Evolutionary conservation across 305 asterid genomes (phyloP).

Genomic region (Solanum hybrid): DNA sequence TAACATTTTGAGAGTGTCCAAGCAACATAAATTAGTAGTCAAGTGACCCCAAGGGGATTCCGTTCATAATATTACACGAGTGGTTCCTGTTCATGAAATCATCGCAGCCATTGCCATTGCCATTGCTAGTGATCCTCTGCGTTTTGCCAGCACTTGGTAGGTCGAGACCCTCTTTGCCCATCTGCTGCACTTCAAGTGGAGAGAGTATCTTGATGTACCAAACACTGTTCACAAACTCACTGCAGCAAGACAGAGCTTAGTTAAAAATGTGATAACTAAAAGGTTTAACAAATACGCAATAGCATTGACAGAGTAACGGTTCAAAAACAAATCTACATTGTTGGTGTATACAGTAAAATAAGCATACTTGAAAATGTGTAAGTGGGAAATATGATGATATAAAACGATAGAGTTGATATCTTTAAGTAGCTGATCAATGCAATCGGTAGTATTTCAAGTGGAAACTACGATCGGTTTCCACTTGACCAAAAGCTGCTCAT

Average conservation of each 20-base stretch:
- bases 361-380: not conserved
- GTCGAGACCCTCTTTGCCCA: conserved; percentile 62
- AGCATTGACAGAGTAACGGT: not conserved
- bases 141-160: conserved; percentile 32
- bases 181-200: conserved; percentile 75
- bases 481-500: not conserved
- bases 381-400: not conserved
- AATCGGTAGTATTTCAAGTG: not conserved
- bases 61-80: conserved; percentile 34
- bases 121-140: conserved; percentile 28
- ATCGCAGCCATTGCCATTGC: conserved; percentile 38
- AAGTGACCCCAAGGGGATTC: conserved; percentile 54
- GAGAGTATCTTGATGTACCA: conserved; percentile 82
- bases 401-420: not conserved
- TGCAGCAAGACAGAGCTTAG: conserved; percentile 4
- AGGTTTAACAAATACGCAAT: not conserved
- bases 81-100: conserved; percentile 41
- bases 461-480: not conserved
- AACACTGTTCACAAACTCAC: conserved; percentile 82
- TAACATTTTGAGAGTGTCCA: not conserved
- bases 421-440: not conserved
- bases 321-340: not conserved
- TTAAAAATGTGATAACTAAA: not conserved
- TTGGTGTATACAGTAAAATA: not conserved
- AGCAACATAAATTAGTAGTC: conserved; percentile 31